Conservation (phyloP, 805 yeast species). For the Wickerhamomyces tratensis region DNA sequence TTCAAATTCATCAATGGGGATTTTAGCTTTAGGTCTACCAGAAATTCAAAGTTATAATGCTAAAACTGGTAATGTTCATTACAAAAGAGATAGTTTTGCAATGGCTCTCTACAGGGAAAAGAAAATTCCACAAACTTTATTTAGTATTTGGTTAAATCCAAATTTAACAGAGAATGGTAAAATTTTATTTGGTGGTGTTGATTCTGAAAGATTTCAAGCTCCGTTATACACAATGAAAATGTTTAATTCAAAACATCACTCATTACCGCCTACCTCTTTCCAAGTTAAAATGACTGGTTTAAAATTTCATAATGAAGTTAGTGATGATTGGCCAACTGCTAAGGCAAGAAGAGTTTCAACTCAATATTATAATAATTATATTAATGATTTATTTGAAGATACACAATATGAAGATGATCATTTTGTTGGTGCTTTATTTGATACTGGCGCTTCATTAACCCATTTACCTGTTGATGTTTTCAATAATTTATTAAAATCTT, state of each 20-base stretch:
- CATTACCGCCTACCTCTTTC: conserved; percentile 4
- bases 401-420: background rate
- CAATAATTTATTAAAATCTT: background rate
- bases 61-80: background rate
- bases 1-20: conserved; percentile 23
- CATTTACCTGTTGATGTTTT: conserved; percentile 11
- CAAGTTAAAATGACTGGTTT: conserved; percentile 9
- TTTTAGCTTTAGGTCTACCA: conserved; percentile 35
- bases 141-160: conserved; percentile 11
- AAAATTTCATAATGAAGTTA: background rate
- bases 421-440: conserved; percentile 8
- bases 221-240: conserved; percentile 24
- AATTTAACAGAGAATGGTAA: conserved; percentile 6
- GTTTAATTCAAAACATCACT: conserved; percentile 5
- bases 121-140: conserved; percentile 6
- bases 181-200: conserved; percentile 32
- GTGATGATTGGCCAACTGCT: background rate
- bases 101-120: conserved; percentile 3
- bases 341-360: too few relatives aligned
- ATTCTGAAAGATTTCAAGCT: conserved; percentile 26
- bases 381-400: too few relatives aligned
- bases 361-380: too few relatives aligned
- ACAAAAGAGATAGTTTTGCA: conserved; percentile 4
- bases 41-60: background rate
- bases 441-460: conserved; percentile 12